phyloP scores from a whole-genome alignment of 2,329 filamentous ascomycete species.

The Pseudogymnoascus sp. region DNA sequence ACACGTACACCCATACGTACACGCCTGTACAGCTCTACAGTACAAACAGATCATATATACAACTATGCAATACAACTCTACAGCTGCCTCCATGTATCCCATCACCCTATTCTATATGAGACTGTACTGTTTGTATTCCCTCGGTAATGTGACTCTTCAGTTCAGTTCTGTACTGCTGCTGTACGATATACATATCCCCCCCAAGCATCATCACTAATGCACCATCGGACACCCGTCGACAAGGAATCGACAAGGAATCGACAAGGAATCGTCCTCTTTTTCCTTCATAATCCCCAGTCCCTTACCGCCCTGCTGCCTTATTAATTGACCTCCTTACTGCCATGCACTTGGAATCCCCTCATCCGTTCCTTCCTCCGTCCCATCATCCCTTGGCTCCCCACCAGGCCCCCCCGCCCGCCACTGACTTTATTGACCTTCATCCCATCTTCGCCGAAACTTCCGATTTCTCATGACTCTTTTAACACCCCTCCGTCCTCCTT shows the following conservation, averaged over 20 bases:
- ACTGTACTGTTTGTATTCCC: not conserved
- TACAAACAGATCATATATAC: not conserved
- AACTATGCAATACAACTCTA: not conserved
- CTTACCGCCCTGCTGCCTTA: not conserved
- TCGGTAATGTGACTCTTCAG: not conserved
- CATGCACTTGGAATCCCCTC: not conserved
- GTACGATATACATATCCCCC: not conserved
- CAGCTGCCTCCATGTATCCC: not conserved
- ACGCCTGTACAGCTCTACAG: not conserved
- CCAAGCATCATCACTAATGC: not conserved
- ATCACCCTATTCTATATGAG: not conserved
- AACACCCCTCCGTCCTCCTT: not conserved
- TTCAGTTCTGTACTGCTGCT: not conserved
- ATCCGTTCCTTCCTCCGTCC: not conserved
- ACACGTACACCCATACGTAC: not conserved
- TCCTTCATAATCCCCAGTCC: not conserved
- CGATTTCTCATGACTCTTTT: not conserved
- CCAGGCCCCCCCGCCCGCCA: not conserved
- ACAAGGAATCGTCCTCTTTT: not conserved
- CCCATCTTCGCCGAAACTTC: not conserved
- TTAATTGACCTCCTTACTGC: not conserved
- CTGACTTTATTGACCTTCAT: not conserved
- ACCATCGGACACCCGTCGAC: not conserved
- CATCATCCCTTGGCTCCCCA: not conserved
- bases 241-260: not conserved